Evolutionary conservation across 257 asterid species (phyloP).

Genomic region (Gardenia jasminoides): DNA sequence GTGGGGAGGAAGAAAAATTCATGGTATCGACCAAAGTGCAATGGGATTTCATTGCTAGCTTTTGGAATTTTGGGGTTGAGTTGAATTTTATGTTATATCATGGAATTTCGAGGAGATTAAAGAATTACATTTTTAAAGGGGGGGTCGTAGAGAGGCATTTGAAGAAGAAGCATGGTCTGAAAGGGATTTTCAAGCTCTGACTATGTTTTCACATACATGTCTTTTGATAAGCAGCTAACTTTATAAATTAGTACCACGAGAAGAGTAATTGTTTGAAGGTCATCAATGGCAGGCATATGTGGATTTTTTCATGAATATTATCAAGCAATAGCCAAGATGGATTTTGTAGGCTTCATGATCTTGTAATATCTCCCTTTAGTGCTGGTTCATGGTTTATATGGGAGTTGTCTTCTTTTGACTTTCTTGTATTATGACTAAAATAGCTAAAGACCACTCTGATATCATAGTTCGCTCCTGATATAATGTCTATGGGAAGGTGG

Average conservation of each 20-base stretch:
- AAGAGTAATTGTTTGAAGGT: no score
- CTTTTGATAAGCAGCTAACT: background rate
- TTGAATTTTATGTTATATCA: background rate
- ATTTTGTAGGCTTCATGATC: background rate
- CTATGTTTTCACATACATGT: background rate
- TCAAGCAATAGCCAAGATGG: background rate
- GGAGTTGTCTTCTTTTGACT: background rate
- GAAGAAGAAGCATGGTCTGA: background rate
- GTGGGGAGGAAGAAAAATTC: background rate
- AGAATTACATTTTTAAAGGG: background rate
- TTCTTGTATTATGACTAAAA: background rate
- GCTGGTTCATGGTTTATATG: background rate
- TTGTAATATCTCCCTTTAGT: background rate
- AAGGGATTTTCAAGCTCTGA: background rate
- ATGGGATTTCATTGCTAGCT: background rate
- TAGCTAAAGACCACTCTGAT: background rate
- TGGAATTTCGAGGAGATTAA: background rate
- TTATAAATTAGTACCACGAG: background rate
- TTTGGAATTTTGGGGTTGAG: no score
- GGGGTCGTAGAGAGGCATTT: background rate
- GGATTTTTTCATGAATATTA: background rate
- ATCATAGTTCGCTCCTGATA: no score
- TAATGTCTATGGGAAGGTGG: no score
- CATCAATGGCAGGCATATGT: background rate
- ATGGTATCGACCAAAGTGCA: background rate